A percentile compares a stretch with the other conserved stretches of the same genome.
These are phyloP conservation scores for Epichloe bromicola DNA, from an alignment of 2,329 filamentous ascomycete genomes.

Conservation along the genomic window DNA sequence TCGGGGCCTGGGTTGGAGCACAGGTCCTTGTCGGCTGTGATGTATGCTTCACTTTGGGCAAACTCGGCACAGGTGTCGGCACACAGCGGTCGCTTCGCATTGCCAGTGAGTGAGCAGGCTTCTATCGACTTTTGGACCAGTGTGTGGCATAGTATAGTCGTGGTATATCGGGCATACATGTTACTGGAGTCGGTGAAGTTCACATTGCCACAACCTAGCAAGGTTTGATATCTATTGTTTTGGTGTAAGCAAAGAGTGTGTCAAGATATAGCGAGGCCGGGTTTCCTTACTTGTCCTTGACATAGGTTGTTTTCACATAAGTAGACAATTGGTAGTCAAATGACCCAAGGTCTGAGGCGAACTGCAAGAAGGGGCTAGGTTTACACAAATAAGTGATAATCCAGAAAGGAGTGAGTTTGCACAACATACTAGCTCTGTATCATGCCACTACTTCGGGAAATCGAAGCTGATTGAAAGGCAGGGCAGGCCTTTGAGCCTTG, in stretches of 20 bases:
- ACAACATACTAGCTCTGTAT: constrained; percentile 50
- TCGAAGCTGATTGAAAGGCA: constrained; percentile 58
- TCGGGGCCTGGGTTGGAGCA: constrained; percentile 55
- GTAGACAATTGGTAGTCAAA: constrained; percentile 65
- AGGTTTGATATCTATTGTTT: constrained; percentile 55
- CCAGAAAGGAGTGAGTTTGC: neutral
- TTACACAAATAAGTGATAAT: constrained; percentile 2
- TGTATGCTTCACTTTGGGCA: constrained; percentile 77
- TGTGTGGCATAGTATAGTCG: constrained; percentile 81
- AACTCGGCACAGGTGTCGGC: constrained; percentile 80
- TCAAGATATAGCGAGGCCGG: neutral
- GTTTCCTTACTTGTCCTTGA: constrained; percentile 54
- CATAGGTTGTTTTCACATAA: constrained; percentile 65
- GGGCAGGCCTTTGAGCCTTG: constrained; percentile 56
- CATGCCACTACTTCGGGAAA: constrained; percentile 49
- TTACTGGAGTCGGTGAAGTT: constrained; percentile 66
- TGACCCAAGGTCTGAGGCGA: constrained; percentile 58
- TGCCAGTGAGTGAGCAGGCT: constrained; percentile 52
- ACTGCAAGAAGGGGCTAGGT: constrained; percentile 67
- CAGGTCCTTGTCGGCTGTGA: constrained; percentile 59
- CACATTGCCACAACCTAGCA: constrained; percentile 69
- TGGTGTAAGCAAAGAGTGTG: neutral
- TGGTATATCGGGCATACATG: constrained; percentile 88
- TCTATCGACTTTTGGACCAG: constrained; percentile 80
- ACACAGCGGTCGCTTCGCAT: constrained; percentile 62